Conservation (phyloP, 1,284 basidiomycete species). For the Ganoderma lingzhi region DNA sequence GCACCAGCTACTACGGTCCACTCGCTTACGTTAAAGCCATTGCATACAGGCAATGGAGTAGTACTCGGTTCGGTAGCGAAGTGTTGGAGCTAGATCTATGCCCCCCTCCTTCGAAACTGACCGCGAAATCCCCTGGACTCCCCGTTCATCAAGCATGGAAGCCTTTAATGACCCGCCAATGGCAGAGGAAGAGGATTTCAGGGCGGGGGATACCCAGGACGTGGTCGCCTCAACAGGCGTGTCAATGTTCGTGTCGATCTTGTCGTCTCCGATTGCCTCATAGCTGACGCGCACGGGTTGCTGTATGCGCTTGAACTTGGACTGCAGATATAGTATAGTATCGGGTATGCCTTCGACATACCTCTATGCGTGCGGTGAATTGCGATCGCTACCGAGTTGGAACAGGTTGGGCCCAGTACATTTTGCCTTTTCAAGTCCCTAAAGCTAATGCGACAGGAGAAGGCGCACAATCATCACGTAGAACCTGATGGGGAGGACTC, state of each 20-base stretch:
- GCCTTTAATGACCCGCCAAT: not conserved
- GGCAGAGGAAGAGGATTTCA: not conserved
- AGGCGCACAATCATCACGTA: not conserved
- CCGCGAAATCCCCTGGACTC: not conserved
- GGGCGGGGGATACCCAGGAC: not conserved
- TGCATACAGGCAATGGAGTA: too few species aligned
- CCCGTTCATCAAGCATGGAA: conserved; percentile 1
- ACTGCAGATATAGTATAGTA: not conserved
- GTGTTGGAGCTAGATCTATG: not conserved
- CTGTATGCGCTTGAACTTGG: not conserved
- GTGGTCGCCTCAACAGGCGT: not conserved
- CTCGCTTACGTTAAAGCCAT: too few species aligned
- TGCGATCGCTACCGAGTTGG: not conserved
- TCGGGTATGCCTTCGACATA: not conserved
- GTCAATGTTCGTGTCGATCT: not conserved
- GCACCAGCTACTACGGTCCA: too few species aligned
- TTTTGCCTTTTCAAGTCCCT: not conserved
- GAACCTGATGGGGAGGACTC: not conserved
- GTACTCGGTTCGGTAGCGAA: not conserved
- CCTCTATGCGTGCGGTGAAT: not conserved
- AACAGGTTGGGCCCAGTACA: too few species aligned
- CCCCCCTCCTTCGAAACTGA: not conserved
- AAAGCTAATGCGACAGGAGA: not conserved
- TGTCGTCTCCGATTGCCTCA: not conserved
- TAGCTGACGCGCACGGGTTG: not conserved